phyloP scores from a whole-genome alignment of 768 basidiomycete species.

The Psilocybe tampanensis region DNA sequence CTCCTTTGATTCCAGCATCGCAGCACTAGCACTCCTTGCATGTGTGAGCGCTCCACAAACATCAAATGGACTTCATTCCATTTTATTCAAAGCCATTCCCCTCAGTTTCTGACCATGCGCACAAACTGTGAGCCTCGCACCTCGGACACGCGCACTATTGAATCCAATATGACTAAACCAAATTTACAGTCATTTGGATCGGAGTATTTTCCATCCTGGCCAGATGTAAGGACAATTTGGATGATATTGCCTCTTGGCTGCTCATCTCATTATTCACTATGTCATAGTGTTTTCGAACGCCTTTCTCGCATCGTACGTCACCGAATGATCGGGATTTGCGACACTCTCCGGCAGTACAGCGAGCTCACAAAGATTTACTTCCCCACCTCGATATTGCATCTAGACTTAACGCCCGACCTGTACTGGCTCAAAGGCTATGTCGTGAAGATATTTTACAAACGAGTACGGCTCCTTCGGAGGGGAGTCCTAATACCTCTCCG shows the following conservation, averaged over 20 bases:
- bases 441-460: conserved; percentile 2
- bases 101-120: too few species aligned
- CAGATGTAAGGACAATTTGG: conserved; percentile 10
- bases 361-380: too few species aligned
- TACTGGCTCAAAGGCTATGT: conserved; percentile 10
- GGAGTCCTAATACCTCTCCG: neutral
- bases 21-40: too few species aligned
- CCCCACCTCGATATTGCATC: too few species aligned
- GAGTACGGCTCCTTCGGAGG: neutral
- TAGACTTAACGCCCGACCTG: conserved; percentile 16
- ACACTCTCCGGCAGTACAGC: too few species aligned
- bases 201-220: conserved; percentile 18
- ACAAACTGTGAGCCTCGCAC: too few species aligned
- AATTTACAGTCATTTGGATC: conserved; percentile 18
- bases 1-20: too few species aligned
- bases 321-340: neutral
- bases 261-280: neutral
- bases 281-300: conserved; percentile 3
- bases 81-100: too few species aligned
- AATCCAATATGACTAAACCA: neutral
- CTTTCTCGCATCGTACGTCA: conserved; percentile 1
- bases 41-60: too few species aligned
- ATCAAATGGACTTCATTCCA: too few species aligned
- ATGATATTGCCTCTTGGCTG: neutral
- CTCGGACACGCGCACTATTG: too few species aligned